phyloP scores from a whole-genome alignment of 345 rosid species.

The Kernera saxatilis region DNA sequence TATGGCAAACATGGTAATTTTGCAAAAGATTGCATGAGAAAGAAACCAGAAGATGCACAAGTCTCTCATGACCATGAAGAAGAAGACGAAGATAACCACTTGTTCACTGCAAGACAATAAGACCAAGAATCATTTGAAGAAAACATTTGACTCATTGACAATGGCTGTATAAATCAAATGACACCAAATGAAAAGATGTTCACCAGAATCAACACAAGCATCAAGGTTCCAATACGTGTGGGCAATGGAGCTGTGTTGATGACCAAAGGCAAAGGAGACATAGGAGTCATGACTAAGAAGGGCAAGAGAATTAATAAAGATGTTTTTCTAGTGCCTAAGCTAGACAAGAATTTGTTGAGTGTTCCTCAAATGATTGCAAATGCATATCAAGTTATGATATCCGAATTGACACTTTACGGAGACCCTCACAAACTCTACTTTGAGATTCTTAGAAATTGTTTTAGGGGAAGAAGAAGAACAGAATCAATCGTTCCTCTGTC shows the following conservation, averaged over 20 bases:
- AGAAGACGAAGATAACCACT: not conserved
- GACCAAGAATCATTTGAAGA: not conserved
- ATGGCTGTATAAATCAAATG: not conserved
- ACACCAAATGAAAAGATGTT: not conserved
- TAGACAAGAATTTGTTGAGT: not conserved
- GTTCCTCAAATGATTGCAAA: not conserved
- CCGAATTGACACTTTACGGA: too few species aligned
- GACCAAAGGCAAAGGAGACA: not conserved
- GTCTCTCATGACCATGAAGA: not conserved
- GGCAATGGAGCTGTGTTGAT: not conserved
- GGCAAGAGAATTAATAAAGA: not conserved
- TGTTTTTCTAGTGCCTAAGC: not conserved
- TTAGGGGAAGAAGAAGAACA: too few species aligned
- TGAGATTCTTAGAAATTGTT: too few species aligned
- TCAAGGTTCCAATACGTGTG: not conserved
- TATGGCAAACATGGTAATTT: not conserved
- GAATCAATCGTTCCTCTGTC: too few species aligned
- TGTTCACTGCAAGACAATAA: not conserved
- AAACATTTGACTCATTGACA: not conserved
- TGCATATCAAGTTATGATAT: not conserved
- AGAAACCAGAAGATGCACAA: not conserved
- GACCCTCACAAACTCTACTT: too few species aligned
- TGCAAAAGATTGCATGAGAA: not conserved
- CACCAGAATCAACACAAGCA: not conserved
- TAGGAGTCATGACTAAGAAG: not conserved